These are phyloP conservation scores for Spizellomyces punctatus DNA, from an alignment of 192 early-diverging fungal species.

Conservation along the genomic window DNA sequence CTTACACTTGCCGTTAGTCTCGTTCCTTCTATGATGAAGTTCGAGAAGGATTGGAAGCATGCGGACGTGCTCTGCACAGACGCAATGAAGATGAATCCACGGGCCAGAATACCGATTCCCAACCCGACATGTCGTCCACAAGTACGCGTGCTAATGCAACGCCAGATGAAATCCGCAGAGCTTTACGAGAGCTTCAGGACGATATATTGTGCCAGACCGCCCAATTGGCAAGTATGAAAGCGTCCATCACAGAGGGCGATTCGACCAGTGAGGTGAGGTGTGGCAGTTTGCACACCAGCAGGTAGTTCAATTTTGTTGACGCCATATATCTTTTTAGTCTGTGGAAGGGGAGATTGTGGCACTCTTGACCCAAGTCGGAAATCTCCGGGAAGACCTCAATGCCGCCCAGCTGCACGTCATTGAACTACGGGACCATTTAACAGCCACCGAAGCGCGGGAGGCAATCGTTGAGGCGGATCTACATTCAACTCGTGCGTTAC, in stretches of 20 bases:
- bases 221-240: slow-evolving; percentile 16
- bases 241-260: too few relatives aligned
- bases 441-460: slow-evolving; percentile 34
- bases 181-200: slow-evolving; percentile 46
- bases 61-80: slow-evolving; percentile 19
- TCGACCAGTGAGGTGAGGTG: too few relatives aligned
- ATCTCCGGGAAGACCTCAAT: slow-evolving; percentile 12
- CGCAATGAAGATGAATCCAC: neutral
- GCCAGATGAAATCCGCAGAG: slow-evolving; percentile 35
- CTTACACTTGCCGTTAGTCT: neutral
- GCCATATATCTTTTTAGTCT: slow-evolving; percentile 15
- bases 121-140: too few relatives aligned
- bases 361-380: slow-evolving; percentile 21
- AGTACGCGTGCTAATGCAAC: neutral
- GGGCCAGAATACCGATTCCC: too few relatives aligned
- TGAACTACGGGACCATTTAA: slow-evolving; percentile 23
- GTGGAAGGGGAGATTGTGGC: slow-evolving; percentile 33
- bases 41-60: slow-evolving; percentile 30
- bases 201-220: slow-evolving; percentile 48
- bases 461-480: slow-evolving; percentile 39
- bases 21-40: slow-evolving; percentile 26
- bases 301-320: too few relatives aligned
- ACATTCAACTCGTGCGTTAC: slow-evolving; percentile 19
- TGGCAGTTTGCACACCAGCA: too few relatives aligned
- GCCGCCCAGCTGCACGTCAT: neutral